phyloP scores from a whole-genome alignment of 106 monocot species.

The Dioscorea alata region DNA sequence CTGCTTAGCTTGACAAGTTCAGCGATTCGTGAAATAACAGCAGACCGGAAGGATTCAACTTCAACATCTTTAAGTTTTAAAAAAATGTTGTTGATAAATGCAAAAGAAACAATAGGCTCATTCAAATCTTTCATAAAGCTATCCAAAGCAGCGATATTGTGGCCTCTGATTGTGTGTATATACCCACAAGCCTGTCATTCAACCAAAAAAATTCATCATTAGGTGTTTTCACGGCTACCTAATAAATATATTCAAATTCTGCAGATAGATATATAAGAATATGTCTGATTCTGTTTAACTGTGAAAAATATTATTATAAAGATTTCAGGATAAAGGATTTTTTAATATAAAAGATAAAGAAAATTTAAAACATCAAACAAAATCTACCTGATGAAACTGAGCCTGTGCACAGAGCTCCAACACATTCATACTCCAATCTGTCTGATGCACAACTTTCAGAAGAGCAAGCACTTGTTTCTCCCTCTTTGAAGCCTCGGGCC shows the following conservation, averaged over 20 bases:
- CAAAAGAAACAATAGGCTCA: conserved; percentile 78
- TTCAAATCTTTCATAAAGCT: conserved; percentile 82
- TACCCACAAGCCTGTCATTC: conserved; percentile 83
- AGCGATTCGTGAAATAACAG: conserved; percentile 59
- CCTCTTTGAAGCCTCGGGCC: conserved; percentile 25
- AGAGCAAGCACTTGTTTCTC: conserved; percentile 69
- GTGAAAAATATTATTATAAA: background rate
- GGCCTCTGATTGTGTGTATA: conserved; percentile 46
- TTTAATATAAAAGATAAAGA: background rate
- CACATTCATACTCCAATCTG: conserved; percentile 62
- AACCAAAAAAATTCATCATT: conserved; percentile 5
- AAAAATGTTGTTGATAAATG: conserved; percentile 72
- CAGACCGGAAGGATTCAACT: conserved; percentile 43
- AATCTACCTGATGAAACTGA: conserved; percentile 70
- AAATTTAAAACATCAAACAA: background rate
- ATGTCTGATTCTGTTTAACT: background rate
- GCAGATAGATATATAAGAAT: too few relatives aligned
- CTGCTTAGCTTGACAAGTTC: conserved; percentile 80
- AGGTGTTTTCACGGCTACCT: too few relatives aligned
- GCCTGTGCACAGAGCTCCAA: conserved; percentile 59
- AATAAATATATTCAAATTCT: too few relatives aligned
- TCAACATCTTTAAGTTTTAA: conserved; percentile 34
- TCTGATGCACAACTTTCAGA: conserved; percentile 43
- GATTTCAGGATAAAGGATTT: too few relatives aligned
- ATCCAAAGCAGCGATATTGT: conserved; percentile 71